Evolutionary conservation across 2,329 filamentous ascomycete species (phyloP).

Genomic region (Dendryphion nanum): DNA sequence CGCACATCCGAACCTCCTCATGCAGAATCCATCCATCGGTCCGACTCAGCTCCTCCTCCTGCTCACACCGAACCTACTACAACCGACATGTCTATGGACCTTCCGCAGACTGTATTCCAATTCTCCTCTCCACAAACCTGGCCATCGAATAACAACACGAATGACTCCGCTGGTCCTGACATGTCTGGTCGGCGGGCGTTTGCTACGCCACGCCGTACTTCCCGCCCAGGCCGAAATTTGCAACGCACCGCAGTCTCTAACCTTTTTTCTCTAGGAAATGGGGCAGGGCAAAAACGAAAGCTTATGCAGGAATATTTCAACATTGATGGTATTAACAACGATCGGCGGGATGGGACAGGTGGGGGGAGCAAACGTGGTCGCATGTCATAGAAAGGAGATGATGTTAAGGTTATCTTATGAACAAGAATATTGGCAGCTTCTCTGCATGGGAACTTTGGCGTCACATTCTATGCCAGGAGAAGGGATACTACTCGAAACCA

Average conservation of each 20-base stretch:
- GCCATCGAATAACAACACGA: constrained; percentile 49
- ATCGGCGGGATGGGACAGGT: constrained; percentile 53
- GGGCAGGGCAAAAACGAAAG: constrained; percentile 70
- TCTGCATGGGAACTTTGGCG: background rate
- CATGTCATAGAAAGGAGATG: constrained; percentile 29
- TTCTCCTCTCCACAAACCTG: constrained; percentile 66
- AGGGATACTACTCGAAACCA: background rate
- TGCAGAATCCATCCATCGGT: constrained; percentile 17
- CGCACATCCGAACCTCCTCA: constrained; percentile 16
- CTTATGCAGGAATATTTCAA: constrained; percentile 75
- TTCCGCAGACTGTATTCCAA: constrained; percentile 54
- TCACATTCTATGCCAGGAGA: background rate
- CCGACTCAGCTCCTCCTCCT: constrained; percentile 36
- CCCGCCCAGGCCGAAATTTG: constrained; percentile 34
- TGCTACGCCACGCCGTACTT: constrained; percentile 29
- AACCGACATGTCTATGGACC: constrained; percentile 24
- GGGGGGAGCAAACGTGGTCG: constrained; percentile 41
- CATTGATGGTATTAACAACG: constrained; percentile 59
- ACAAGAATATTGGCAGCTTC: background rate
- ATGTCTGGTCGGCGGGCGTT: constrained; percentile 33
- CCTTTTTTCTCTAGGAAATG: constrained; percentile 55
- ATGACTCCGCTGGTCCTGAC: constrained; percentile 26
- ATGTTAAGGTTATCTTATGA: too few species aligned
- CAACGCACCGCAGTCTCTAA: constrained; percentile 34
- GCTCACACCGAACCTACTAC: constrained; percentile 39